Evolutionary conservation across 495 filamentous ascomycete species (phyloP).

Genomic region (Penicillium riverlandense): DNA sequence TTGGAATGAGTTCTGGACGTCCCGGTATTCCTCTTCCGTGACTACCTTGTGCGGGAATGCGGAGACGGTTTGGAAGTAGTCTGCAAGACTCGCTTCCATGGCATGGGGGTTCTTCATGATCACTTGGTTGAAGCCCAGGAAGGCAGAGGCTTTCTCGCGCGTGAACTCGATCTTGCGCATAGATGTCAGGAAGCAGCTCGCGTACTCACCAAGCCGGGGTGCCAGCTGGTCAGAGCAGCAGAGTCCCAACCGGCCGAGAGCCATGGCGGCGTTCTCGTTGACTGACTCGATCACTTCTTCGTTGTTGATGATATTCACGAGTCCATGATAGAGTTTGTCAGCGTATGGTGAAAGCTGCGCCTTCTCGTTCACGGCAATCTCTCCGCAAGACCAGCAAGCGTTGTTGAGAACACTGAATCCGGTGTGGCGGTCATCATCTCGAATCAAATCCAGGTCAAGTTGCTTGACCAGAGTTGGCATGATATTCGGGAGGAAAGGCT

Average conservation of each 20-base stretch:
- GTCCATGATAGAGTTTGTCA: constrained; percentile 65
- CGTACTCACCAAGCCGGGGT: constrained; percentile 73
- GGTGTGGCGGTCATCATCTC: constrained; percentile 65
- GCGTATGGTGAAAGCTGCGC: constrained; percentile 73
- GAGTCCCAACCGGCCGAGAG: constrained; percentile 84
- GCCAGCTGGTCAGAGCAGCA: constrained; percentile 69
- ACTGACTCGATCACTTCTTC: constrained; percentile 84
- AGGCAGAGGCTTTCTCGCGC: constrained; percentile 90
- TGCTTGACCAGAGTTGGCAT: constrained; percentile 78
- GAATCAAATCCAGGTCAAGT: constrained; percentile 70
- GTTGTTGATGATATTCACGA: constrained; percentile 72
- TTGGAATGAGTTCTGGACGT: constrained; percentile 45
- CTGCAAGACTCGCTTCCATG: constrained; percentile 76
- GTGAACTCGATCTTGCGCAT: constrained; percentile 82
- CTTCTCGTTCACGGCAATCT: constrained; percentile 84
- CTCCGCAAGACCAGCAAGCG: constrained; percentile 93
- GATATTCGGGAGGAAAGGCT: constrained; percentile 61
- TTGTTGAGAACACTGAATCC: constrained; percentile 94
- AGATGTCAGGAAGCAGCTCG: constrained; percentile 69
- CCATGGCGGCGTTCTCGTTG: constrained; percentile 91
- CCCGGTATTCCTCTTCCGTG: constrained; percentile 43
- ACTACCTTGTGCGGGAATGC: constrained; percentile 56
- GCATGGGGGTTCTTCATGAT: constrained; percentile 84
- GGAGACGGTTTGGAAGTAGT: constrained; percentile 82
- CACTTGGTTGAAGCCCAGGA: constrained; percentile 80